Evolutionary conservation across 73 alveolate species (phyloP).

Genomic region (Loxodes magnus): DNA sequence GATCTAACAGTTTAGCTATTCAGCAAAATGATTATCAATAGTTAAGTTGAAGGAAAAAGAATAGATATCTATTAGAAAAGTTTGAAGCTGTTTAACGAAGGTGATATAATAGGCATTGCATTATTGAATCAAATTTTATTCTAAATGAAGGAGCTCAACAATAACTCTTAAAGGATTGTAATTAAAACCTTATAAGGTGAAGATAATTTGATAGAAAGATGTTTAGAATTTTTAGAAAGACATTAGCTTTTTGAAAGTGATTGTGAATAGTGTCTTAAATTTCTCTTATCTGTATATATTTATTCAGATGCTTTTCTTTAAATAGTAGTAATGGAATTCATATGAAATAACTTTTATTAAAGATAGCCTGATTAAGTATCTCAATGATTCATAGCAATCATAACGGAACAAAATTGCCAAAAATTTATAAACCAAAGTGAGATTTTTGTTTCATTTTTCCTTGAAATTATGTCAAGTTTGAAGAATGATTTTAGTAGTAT

Average conservation of each 20-base stretch:
- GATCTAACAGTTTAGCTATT: slow-evolving; percentile 1
- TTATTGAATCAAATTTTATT: slow-evolving; percentile 3
- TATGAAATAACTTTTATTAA: slow-evolving; percentile 12
- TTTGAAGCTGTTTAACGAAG: slow-evolving; percentile 5
- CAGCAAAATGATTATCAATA: not conserved
- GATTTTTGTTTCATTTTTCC: slow-evolving; percentile 39
- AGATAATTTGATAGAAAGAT: slow-evolving; percentile 8
- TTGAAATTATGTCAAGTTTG: slow-evolving; percentile 32
- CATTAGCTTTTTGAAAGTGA: slow-evolving; percentile 6
- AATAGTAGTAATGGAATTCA: slow-evolving; percentile 18
- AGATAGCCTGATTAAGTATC: slow-evolving; percentile 25
- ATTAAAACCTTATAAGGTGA: slow-evolving; percentile 6
- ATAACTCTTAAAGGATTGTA: not conserved
- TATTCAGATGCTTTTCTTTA: slow-evolving; percentile 9
- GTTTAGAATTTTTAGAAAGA: not conserved
- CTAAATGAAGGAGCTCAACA: slow-evolving; percentile 7
- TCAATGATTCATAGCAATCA: slow-evolving; percentile 31
- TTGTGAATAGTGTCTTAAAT: slow-evolving; percentile 10
- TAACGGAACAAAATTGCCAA: slow-evolving; percentile 16
- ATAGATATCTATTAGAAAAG: not conserved
- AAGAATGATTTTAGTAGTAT: slow-evolving; percentile 26
- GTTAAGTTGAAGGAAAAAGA: slow-evolving; percentile 4
- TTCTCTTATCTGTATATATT: slow-evolving; percentile 8
- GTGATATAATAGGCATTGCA: not conserved
- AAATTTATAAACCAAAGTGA: slow-evolving; percentile 13